Percentiles rank a stretch among this genome's conserved stretches.
Conservation (phyloP, 768 basidiomycete species). For the Mycena chlorophos region DNA sequence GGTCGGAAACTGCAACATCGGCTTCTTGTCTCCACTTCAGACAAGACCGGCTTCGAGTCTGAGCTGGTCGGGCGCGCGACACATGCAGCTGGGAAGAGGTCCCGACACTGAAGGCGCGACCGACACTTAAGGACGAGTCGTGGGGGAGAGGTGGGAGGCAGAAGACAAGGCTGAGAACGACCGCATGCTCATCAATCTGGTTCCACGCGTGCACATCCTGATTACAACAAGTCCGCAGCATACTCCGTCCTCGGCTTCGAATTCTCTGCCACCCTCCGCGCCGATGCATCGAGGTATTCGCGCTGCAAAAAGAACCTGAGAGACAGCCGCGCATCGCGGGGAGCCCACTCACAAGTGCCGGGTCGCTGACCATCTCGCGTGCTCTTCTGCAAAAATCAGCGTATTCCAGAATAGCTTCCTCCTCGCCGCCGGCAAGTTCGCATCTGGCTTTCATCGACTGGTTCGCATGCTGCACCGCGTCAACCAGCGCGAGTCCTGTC, state of each 20-base stretch:
- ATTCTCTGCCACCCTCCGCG: conserved; percentile 28
- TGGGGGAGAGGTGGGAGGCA: conserved; percentile 22
- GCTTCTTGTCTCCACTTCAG: conserved; percentile 38
- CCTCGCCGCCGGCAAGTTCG: conserved; percentile 18
- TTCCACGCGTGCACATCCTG: conserved; percentile 5
- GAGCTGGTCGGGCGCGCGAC: conserved; percentile 41
- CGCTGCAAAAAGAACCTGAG: conserved; percentile 23
- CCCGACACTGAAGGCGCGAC: no score
- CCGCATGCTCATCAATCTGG: conserved; percentile 36
- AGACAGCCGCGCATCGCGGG: conserved; percentile 18
- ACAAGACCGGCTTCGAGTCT: conserved; percentile 62
- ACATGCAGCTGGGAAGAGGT: conserved; percentile 41
- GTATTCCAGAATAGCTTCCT: conserved; percentile 37
- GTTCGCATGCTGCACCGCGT: conserved; percentile 39
- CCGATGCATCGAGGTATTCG: conserved; percentile 35
- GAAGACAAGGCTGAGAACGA: conserved; percentile 28
- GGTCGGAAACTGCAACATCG: conserved; percentile 63
- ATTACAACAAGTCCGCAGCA: conserved; percentile 24
- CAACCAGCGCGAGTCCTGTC: conserved; percentile 37
- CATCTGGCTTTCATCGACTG: conserved; percentile 37
- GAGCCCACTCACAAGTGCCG: conserved; percentile 44
- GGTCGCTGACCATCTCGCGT: conserved; percentile 45
- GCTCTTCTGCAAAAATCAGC: conserved; percentile 57
- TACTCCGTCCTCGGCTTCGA: no score
- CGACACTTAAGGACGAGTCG: no score